A percentile compares a stretch with the other conserved stretches of the same genome.
phyloP scores from a whole-genome alignment of 805 yeast species.

The Yamadazyma olivae region DNA sequence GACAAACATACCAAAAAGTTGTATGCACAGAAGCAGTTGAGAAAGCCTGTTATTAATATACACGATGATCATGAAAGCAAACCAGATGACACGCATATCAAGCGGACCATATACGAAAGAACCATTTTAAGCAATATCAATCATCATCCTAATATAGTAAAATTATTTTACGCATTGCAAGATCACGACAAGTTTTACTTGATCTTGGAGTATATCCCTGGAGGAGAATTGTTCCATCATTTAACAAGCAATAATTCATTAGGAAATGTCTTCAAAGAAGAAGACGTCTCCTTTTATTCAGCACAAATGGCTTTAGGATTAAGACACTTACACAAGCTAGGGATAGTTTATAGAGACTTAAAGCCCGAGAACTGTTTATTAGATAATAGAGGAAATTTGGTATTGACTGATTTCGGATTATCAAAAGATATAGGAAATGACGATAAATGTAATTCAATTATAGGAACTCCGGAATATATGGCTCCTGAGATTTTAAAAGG shows the following conservation, averaged over 20 bases:
- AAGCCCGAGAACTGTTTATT: slow-evolving; percentile 46
- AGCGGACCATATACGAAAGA: slow-evolving; percentile 40
- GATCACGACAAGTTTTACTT: slow-evolving; percentile 42
- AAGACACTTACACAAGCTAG: slow-evolving; percentile 36
- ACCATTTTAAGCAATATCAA: slow-evolving; percentile 37
- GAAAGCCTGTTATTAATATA: slow-evolving; percentile 31
- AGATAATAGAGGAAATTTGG: slow-evolving; percentile 36
- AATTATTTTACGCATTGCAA: slow-evolving; percentile 42
- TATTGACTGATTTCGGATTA: slow-evolving; percentile 43
- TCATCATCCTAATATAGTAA: slow-evolving; percentile 43
- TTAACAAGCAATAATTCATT: slow-evolving; percentile 24
- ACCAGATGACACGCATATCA: slow-evolving; percentile 21
- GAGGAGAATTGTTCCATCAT: slow-evolving; percentile 46
- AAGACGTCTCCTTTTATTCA: slow-evolving; percentile 38
- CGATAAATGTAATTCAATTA: slow-evolving; percentile 27
- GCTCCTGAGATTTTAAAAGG: slow-evolving; percentile 46
- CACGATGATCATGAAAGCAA: slow-evolving; percentile 20
- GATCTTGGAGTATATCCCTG: slow-evolving; percentile 41
- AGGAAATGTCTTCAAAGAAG: slow-evolving; percentile 26
- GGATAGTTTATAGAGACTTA: slow-evolving; percentile 41
- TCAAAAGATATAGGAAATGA: slow-evolving; percentile 30
- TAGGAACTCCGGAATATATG: slow-evolving; percentile 47
- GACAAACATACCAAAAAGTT: slow-evolving; percentile 34
- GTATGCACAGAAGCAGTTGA: slow-evolving; percentile 43
- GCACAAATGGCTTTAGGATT: slow-evolving; percentile 43